Percentiles rank a stretch among this genome's conserved stretches.
Evolutionary conservation across 805 yeast genomes (phyloP).

Genomic region (Lipomyces oligophaga): DNA sequence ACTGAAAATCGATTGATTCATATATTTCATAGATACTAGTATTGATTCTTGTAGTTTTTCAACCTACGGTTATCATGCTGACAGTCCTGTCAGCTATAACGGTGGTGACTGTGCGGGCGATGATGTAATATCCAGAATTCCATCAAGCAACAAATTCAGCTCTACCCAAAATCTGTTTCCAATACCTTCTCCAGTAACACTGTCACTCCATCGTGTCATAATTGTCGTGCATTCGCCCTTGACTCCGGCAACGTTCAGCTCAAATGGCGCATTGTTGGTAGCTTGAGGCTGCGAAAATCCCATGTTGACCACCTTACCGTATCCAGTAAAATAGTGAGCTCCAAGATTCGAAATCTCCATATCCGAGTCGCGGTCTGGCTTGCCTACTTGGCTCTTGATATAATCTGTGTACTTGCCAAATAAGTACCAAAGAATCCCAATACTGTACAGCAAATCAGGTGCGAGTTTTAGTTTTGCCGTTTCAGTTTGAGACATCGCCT

Average conservation of each 20-base stretch:
- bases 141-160: background rate
- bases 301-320: background rate
- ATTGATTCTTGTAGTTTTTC: no score
- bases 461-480: background rate
- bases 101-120: no score
- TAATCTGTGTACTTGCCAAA: background rate
- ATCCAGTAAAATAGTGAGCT: background rate
- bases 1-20: no score
- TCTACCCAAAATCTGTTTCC: background rate
- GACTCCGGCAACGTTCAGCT: background rate
- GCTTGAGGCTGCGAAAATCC: background rate
- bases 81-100: no score
- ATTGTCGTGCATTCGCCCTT: background rate
- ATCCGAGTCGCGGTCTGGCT: background rate
- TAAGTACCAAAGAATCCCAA: background rate
- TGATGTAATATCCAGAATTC: no score
- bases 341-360: background rate
- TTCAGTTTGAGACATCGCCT: background rate
- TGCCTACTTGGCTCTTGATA: background rate
- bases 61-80: no score
- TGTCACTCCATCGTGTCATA: background rate
- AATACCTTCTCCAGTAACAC: background rate
- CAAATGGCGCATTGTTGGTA: background rate
- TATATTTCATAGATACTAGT: no score
- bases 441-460: background rate